Base-by-base conservation (phyloP, 306 rosid species). In the Psophocarpus tetragonolobus region DNA sequence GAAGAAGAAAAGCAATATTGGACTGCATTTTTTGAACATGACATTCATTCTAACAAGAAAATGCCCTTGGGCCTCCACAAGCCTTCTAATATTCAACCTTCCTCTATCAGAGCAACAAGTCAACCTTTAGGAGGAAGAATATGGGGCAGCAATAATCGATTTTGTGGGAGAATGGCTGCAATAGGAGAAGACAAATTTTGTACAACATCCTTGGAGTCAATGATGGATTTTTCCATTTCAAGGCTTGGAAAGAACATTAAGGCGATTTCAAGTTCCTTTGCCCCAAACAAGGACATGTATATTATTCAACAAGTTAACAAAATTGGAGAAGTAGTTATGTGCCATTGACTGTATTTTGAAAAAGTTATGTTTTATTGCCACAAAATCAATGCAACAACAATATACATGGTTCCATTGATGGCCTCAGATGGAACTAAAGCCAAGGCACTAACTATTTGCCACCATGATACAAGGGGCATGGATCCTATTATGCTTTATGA, bases 21-120 rank as follows among this genome's bases (percentile, higher is more conserved):
- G 79, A 75, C 79, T 18, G 15, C 18, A 0, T 75, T 75, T 58
- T 75, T 75, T 0, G 61, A 75, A 44, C 79, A 75, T 18, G 79
- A 75, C n/a, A 60, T 75, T 8, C 53, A 75, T 14, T 71, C 71
- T 1, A n/a, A 17, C 1, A 75, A 75, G 41, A 18, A 6, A 45
- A 75, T 75, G 36, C 36, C 17, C 15, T 20, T 75, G 56, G 79
- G 71, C 5, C 8, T 75, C n/a, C n/a, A 61, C 56, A 32, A 75
- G 6, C 15, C 18, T 45, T 61, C 21, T 12, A 6, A 74, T 4
- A 8, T 10, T 1, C 21, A 9, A 18, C 6, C 69, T 15, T 61
- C 42, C 15, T 3, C 1, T 5, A 6, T 26, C 14, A 73, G 33
- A 30, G 14, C 23, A 45, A 45, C n/a, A 58, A 58, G 66, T 3